Conservation (phyloP, 2,329 filamentous ascomycete genomes). For the Chaetothyriales sp. region DNA sequence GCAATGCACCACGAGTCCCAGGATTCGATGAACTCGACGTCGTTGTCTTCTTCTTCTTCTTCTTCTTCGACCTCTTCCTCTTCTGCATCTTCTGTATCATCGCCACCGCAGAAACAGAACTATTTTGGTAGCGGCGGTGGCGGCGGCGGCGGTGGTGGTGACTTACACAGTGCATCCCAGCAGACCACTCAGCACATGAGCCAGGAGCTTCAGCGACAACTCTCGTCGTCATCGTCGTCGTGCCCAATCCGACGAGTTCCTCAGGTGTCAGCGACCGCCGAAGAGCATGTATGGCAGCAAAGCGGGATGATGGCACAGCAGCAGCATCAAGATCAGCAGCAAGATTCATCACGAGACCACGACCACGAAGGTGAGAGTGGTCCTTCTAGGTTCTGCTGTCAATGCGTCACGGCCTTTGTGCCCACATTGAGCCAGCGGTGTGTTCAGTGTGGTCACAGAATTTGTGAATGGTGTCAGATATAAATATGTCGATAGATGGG, state of each 20-base stretch:
- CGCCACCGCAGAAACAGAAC: neutral
- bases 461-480: neutral
- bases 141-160: too few relatives aligned
- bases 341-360: neutral
- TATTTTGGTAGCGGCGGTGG: too few relatives aligned
- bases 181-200: too few relatives aligned
- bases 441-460: constrained; percentile 1
- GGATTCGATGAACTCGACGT: too few relatives aligned
- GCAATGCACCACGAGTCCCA: too few relatives aligned
- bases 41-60: neutral
- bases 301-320: neutral
- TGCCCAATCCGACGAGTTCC: too few relatives aligned
- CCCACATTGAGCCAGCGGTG: neutral
- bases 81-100: neutral
- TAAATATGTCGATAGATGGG: neutral
- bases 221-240: too few relatives aligned
- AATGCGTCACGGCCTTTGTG: neutral
- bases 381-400: constrained; percentile 3
- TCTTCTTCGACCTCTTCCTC: neutral
- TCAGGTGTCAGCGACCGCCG: too few relatives aligned
- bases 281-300: too few relatives aligned
- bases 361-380: too few relatives aligned
- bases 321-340: neutral
- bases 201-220: too few relatives aligned
- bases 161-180: too few relatives aligned